A percentile compares a stretch with the other conserved stretches of the same genome.
Evolutionary conservation across 202 grass and related monocot species (phyloP).

Genomic region (Hordeum pubiflorum): DNA sequence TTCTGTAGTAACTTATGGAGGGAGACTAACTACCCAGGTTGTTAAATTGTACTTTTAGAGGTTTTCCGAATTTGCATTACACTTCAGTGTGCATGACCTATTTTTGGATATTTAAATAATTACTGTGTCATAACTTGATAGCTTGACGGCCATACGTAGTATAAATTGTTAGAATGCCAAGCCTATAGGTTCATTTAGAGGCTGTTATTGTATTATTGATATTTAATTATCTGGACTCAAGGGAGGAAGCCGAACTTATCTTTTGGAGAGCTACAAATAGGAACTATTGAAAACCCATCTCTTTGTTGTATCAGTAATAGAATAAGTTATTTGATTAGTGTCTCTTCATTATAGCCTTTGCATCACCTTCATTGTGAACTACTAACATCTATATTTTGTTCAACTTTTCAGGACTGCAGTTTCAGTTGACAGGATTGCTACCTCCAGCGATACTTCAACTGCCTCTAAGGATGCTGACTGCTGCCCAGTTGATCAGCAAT

Average conservation of each 20-base stretch:
- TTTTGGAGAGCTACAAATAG: background rate
- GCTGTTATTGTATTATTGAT: background rate
- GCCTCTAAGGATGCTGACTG: constrained; percentile 18
- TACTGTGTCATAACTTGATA: background rate
- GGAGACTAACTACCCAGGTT: background rate
- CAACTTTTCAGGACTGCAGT: constrained; percentile 44
- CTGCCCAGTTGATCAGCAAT: constrained; percentile 11
- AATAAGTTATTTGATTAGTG: background rate
- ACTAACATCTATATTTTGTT: background rate
- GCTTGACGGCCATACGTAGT: background rate
- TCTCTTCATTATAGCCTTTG: background rate
- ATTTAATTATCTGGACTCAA: background rate
- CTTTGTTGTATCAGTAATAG: background rate
- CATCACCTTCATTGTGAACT: background rate
- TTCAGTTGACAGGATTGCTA: constrained; percentile 48
- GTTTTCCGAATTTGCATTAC: background rate
- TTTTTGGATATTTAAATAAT: constrained; percentile 4
- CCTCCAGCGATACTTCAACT: constrained; percentile 30
- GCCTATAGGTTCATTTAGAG: background rate
- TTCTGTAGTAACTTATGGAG: background rate
- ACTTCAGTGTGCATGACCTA: background rate
- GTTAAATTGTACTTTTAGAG: background rate
- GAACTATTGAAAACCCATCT: background rate
- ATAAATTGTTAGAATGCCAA: constrained; percentile 10
- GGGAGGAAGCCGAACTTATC: background rate